A percentile compares a stretch with the other conserved stretches of the same genome.
These are phyloP conservation scores for Pythium dissimile DNA, from an alignment of 352 stramenopile genomes.

Conservation along the genomic window DNA sequence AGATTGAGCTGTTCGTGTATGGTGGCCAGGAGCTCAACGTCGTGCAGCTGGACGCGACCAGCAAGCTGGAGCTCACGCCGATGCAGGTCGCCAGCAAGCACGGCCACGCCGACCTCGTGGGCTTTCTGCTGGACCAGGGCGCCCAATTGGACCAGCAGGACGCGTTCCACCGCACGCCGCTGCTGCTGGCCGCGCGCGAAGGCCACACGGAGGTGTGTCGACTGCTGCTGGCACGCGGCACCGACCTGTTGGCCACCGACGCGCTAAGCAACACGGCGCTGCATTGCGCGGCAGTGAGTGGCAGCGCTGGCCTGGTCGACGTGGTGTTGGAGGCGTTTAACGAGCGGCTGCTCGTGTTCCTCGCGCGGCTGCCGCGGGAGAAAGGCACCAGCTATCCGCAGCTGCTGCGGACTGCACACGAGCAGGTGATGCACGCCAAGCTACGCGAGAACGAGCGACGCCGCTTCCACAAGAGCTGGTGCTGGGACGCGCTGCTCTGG, in stretches of 20 bases:
- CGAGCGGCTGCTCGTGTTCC: conserved; percentile 40
- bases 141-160: conserved; percentile 45
- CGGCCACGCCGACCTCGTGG: conserved; percentile 35
- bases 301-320: conserved; percentile 33
- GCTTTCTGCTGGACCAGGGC: conserved; percentile 44
- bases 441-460: conserved; percentile 60
- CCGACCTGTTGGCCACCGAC: conserved; percentile 46
- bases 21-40: conserved; percentile 60
- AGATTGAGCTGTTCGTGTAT: conserved; percentile 65
- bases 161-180: conserved; percentile 47
- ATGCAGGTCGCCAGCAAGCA: conserved; percentile 56
- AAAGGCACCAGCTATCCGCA: conserved; percentile 29
- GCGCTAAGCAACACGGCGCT: conserved; percentile 65
- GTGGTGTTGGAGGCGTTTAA: conserved; percentile 48
- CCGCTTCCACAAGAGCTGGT: conserved; percentile 60
- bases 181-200: conserved; percentile 57
- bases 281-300: conserved; percentile 63
- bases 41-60: conserved; percentile 27
- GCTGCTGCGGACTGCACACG: conserved; percentile 39
- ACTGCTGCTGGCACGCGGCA: conserved; percentile 37
- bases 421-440: conserved; percentile 50
- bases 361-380: conserved; percentile 33
- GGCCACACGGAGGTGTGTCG: conserved; percentile 47
- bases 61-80: conserved; percentile 33
- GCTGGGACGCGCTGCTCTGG: conserved; percentile 49